Evolutionary conservation across 208 protist species (phyloP).

Genomic region (Trypanosoma cruzi): DNA sequence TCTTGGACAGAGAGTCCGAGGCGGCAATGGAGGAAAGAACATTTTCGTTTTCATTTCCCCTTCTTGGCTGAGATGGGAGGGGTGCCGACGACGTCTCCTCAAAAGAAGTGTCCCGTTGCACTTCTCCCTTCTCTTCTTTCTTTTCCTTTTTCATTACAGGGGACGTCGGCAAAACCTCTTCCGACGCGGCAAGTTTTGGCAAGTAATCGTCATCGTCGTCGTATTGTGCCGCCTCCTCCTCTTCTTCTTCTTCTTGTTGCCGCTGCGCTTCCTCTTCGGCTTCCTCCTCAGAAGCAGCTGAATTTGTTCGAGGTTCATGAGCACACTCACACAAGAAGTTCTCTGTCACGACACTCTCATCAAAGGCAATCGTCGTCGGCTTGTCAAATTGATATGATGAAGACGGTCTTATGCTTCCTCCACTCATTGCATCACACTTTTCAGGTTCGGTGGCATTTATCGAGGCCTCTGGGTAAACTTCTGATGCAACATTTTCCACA

Average conservation of each 20-base stretch:
- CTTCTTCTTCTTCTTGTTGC: background rate
- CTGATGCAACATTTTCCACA: background rate
- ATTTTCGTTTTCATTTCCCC: background rate
- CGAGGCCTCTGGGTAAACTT: background rate
- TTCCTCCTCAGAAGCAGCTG: background rate
- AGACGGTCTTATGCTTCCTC: background rate
- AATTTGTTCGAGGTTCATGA: background rate
- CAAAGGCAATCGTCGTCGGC: background rate
- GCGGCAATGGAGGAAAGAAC: background rate
- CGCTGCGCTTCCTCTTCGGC: background rate
- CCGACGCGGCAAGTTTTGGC: background rate
- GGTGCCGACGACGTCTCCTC: background rate
- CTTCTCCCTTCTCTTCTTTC: background rate
- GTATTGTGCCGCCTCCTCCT: background rate
- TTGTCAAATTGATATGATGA: background rate
- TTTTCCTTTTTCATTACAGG: background rate
- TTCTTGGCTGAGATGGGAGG: background rate
- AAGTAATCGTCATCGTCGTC: background rate
- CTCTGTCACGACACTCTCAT: background rate
- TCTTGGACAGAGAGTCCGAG: background rate
- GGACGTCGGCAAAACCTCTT: background rate
- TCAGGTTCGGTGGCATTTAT: background rate
- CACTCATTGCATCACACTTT: background rate
- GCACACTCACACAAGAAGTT: background rate
- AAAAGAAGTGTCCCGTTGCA: background rate